A percentile compares a stretch with the other conserved stretches of the same genome.
Conservation (phyloP, 2,329 filamentous ascomycete genomes). For the Chaetomium strumarium region DNA sequence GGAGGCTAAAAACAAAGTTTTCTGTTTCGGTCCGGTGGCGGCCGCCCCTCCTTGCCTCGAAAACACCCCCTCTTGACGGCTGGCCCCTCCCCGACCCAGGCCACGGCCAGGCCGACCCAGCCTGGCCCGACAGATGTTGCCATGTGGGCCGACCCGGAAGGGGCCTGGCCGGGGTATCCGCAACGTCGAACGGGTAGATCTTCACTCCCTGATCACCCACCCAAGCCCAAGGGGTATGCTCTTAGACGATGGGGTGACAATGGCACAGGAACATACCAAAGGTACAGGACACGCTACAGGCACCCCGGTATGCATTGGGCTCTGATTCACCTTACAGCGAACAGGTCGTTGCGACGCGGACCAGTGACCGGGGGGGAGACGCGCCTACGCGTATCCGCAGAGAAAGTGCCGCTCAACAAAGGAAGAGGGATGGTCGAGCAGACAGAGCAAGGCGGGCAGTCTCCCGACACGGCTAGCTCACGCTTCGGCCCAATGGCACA, state of each 20-base stretch:
- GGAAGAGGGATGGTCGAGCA: not conserved
- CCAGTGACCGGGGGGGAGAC: constrained; percentile 11
- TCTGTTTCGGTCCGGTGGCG: constrained; percentile 20
- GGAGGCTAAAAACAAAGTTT: constrained; percentile 14
- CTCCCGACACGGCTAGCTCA: constrained; percentile 7
- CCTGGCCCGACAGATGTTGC: constrained; percentile 22
- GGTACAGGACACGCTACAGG: not conserved
- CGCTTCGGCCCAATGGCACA: constrained; percentile 15
- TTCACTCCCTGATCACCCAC: constrained; percentile 3
- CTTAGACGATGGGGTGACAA: constrained; percentile 12
- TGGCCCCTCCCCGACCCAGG: constrained; percentile 12
- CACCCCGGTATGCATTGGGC: not conserved
- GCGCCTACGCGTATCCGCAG: constrained; percentile 13
- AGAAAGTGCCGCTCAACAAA: constrained; percentile 11
- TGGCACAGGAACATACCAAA: not conserved
- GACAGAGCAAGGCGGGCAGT: constrained; percentile 1
- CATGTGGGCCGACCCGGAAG: constrained; percentile 25
- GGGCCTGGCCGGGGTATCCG: constrained; percentile 16
- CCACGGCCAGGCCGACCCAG: constrained; percentile 21
- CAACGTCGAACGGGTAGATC: constrained; percentile 22
- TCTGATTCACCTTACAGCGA: constrained; percentile 3
- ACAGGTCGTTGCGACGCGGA: constrained; percentile 17
- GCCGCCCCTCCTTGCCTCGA: constrained; percentile 2
- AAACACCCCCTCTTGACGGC: constrained; percentile 1
- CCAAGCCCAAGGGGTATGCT: constrained; percentile 5